These are phyloP conservation scores for Parathielavia hyrcaniae DNA, from an alignment of 495 filamentous ascomycete species.

Conservation along the genomic window DNA sequence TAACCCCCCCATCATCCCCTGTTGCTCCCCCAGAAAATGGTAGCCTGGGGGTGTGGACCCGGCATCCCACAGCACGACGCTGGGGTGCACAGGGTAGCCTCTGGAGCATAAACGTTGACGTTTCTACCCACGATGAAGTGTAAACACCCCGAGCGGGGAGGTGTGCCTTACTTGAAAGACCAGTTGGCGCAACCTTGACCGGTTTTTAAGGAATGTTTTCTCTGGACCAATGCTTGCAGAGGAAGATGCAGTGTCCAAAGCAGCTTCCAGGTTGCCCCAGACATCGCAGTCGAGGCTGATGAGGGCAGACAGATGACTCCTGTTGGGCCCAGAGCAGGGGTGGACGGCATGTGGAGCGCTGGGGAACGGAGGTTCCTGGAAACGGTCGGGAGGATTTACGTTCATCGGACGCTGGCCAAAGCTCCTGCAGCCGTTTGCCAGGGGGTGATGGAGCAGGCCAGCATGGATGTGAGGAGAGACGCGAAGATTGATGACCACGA, in stretches of 20 bases:
- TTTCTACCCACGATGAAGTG: not conserved
- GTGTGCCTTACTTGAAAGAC: not conserved
- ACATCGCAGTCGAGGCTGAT: too few species aligned
- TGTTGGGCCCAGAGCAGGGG: not conserved
- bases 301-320: not conserved
- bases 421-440: not conserved
- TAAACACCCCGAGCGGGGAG: not conserved
- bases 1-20: not conserved
- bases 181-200: not conserved
- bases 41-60: constrained; percentile 3
- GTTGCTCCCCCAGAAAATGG: constrained; percentile 7
- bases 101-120: constrained; percentile 2
- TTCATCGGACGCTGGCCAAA: not conserved
- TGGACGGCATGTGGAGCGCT: constrained; percentile 1
- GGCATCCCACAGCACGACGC: constrained; percentile 5
- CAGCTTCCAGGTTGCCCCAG: not conserved
- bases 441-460: constrained; percentile 6
- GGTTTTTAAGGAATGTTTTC: not conserved
- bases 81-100: not conserved
- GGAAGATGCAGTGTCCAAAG: not conserved
- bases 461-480: not conserved
- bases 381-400: constrained; percentile 11
- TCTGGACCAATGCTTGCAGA: not conserved
- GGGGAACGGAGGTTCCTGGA: constrained; percentile 14
- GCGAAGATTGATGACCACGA: not conserved